A percentile compares a stretch with the other conserved stretches of the same genome.
These are phyloP conservation scores for Pontederia paniculata DNA, from an alignment of 176 grass and related monocot genomes.

Conservation along the genomic window DNA sequence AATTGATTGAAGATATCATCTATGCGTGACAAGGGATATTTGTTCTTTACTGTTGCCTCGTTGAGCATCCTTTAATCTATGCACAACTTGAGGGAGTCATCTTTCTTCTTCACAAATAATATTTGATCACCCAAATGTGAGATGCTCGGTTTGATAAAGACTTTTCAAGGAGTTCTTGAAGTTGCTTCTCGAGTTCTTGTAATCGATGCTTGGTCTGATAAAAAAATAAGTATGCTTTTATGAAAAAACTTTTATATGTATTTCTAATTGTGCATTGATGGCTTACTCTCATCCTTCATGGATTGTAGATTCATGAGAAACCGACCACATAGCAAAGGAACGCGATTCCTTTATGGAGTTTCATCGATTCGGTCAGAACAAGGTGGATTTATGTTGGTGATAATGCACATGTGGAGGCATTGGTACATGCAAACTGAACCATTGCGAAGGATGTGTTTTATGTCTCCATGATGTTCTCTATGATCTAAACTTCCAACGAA, in stretches of 20 bases:
- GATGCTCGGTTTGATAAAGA: too few relatives aligned
- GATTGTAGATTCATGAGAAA: neutral
- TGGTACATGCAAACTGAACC: neutral
- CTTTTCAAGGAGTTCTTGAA: too few relatives aligned
- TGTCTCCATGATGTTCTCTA: neutral
- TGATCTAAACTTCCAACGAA: too few relatives aligned
- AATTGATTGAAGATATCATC: too few relatives aligned
- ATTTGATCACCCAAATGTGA: too few relatives aligned
- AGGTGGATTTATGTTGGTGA: neutral
- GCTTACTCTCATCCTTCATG: neutral
- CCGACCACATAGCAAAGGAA: neutral
- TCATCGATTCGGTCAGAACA: neutral
- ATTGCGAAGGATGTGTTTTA: neutral
- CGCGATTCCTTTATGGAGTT: neutral
- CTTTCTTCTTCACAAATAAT: too few relatives aligned
- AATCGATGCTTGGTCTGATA: too few relatives aligned
- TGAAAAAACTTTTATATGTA: neutral
- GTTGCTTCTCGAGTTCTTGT: too few relatives aligned
- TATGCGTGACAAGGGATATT: too few relatives aligned
- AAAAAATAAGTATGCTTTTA: neutral
- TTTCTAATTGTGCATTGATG: neutral
- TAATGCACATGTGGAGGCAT: neutral
- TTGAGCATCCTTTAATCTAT: too few relatives aligned
- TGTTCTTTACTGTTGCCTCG: too few relatives aligned
- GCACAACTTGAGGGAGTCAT: too few relatives aligned